These are phyloP conservation scores for Claviceps paspali DNA, from an alignment of 2,329 filamentous ascomycete genomes.

Conservation along the genomic window DNA sequence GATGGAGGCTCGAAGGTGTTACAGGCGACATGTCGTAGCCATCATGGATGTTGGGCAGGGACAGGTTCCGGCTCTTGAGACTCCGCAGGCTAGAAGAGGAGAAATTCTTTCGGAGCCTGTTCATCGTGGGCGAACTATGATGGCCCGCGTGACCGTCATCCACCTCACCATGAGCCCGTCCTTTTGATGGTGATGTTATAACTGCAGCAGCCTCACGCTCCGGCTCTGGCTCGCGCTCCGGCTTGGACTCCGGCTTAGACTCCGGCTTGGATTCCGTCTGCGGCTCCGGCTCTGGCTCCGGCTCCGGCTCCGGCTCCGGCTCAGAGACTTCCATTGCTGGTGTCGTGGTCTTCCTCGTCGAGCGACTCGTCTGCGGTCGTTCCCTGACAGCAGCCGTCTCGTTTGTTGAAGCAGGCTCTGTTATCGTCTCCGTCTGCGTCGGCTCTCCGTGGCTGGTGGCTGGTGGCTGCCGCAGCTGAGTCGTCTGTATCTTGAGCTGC, in stretches of 20 bases:
- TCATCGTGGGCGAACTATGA: slow-evolving; percentile 37
- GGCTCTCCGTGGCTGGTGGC: slow-evolving; percentile 4
- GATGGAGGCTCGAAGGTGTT: slow-evolving; percentile 58
- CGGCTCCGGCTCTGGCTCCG: too few relatives aligned
- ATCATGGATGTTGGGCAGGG: slow-evolving; percentile 45
- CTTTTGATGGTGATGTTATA: slow-evolving; percentile 17
- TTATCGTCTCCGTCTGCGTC: slow-evolving; percentile 1
- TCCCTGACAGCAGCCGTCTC: slow-evolving; percentile 5
- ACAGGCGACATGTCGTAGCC: slow-evolving; percentile 52
- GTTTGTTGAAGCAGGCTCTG: slow-evolving; percentile 6
- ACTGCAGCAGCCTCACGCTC: too few relatives aligned
- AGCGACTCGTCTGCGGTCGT: slow-evolving; percentile 4
- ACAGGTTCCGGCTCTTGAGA: slow-evolving; percentile 60
- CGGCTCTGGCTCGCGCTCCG: too few relatives aligned
- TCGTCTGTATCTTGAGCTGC: slow-evolving; percentile 79
- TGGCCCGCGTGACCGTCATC: slow-evolving; percentile 24
- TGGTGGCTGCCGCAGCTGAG: slow-evolving; percentile 14
- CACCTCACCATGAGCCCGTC: slow-evolving; percentile 18
- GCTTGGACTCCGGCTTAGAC: too few relatives aligned
- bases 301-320: too few relatives aligned
- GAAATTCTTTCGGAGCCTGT: slow-evolving; percentile 46
- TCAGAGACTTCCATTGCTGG: slow-evolving; percentile 3
- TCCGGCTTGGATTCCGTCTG: too few relatives aligned
- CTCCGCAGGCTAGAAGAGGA: slow-evolving; percentile 57
- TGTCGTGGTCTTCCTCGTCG: slow-evolving; percentile 1